These are phyloP conservation scores for Aspergillus clavatus DNA, from an alignment of 2,329 filamentous ascomycete genomes.

Conservation along the genomic window DNA sequence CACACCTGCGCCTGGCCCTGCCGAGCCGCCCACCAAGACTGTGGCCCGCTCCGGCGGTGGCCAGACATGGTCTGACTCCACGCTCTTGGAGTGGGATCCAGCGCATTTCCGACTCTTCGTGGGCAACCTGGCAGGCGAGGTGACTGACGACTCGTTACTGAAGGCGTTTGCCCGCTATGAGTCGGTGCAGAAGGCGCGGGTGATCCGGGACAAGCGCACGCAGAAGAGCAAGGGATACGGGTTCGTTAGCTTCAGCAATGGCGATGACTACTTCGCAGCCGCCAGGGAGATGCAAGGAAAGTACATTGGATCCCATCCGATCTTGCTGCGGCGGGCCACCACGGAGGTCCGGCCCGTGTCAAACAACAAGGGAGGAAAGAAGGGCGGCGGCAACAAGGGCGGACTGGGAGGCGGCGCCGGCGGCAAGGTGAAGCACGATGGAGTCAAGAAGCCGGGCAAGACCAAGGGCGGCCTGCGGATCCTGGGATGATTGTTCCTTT, in stretches of 20 bases:
- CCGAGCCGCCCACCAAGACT: slow-evolving; percentile 62
- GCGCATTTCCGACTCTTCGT: slow-evolving; percentile 92
- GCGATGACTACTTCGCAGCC: slow-evolving; percentile 93
- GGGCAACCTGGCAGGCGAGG: slow-evolving; percentile 93
- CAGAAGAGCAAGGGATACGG: slow-evolving; percentile 95
- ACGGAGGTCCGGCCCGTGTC: slow-evolving; percentile 80
- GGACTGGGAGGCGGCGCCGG: slow-evolving; percentile 33
- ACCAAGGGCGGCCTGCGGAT: slow-evolving; percentile 44
- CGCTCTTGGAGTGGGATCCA: slow-evolving; percentile 92
- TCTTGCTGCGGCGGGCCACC: slow-evolving; percentile 78
- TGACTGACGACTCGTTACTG: slow-evolving; percentile 88
- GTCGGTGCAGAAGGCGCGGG: slow-evolving; percentile 85
- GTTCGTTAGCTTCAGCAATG: slow-evolving; percentile 92
- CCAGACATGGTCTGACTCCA: slow-evolving; percentile 84
- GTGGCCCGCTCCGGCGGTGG: slow-evolving; percentile 85
- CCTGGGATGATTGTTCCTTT: slow-evolving; percentile 39
- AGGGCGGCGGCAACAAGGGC: slow-evolving; percentile 31
- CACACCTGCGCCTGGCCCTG: slow-evolving; percentile 41
- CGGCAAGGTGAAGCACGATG: slow-evolving; percentile 41
- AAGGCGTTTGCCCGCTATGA: slow-evolving; percentile 89
- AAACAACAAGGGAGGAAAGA: slow-evolving; percentile 62
- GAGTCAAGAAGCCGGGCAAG: slow-evolving; percentile 44
- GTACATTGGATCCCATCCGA: slow-evolving; percentile 96
- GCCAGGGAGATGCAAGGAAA: slow-evolving; percentile 98
- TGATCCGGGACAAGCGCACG: slow-evolving; percentile 91